These are phyloP conservation scores for Cystobasidium ongulense DNA, from an alignment of 768 basidiomycete genomes.

Conservation along the genomic window DNA sequence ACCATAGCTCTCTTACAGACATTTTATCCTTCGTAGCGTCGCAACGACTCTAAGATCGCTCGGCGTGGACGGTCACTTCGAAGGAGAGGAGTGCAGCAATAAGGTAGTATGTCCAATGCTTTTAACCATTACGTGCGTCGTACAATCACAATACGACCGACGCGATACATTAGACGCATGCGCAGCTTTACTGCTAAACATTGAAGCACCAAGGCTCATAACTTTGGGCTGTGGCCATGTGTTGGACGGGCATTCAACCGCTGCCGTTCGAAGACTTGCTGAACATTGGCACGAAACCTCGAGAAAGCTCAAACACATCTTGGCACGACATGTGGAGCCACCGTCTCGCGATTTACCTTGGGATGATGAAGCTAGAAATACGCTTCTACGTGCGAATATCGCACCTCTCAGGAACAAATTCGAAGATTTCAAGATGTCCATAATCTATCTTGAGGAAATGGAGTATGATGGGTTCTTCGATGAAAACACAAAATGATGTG, in stretches of 20 bases:
- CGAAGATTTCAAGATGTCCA: background rate
- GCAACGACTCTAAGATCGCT: too few relatives aligned
- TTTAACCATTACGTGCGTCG: too few relatives aligned
- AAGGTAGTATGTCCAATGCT: too few relatives aligned
- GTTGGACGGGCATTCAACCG: background rate
- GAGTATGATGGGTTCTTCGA: background rate
- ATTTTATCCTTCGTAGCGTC: too few relatives aligned
- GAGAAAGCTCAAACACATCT: background rate
- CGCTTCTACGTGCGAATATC: background rate
- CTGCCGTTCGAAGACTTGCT: too few relatives aligned
- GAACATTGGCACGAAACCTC: too few relatives aligned
- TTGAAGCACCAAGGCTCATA: background rate
- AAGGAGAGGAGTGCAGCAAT: too few relatives aligned
- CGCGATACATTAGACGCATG: too few relatives aligned
- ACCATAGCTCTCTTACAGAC: too few relatives aligned
- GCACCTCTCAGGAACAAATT: background rate
- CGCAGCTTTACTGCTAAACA: background rate
- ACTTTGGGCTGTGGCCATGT: background rate
- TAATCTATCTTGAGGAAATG: background rate
- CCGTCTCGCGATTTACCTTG: background rate
- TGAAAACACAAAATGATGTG: too few relatives aligned
- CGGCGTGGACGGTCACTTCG: too few relatives aligned
- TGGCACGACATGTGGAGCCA: background rate
- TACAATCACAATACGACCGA: too few relatives aligned
- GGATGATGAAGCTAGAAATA: background rate